A percentile compares a stretch with the other conserved stretches of the same genome.
Conservation (phyloP, 2,329 filamentous ascomycete genomes). For the Diaporthe citrichinensis region DNA sequence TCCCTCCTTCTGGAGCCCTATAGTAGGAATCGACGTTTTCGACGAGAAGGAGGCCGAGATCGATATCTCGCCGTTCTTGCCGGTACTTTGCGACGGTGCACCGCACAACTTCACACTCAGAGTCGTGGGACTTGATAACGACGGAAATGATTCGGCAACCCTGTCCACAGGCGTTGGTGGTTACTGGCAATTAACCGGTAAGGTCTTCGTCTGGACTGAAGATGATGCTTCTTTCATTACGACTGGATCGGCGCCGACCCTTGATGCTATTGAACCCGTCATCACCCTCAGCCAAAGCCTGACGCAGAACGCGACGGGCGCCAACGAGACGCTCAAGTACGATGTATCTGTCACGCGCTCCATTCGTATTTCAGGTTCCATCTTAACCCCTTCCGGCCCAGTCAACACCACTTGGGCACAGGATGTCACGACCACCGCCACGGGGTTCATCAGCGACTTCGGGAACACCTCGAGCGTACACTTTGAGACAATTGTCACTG, state of each 20-base stretch:
- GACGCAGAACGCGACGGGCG: conserved; percentile 61
- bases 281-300: conserved; percentile 66
- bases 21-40: conserved; percentile 84
- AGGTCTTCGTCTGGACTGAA: conserved; percentile 83
- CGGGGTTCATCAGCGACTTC: conserved; percentile 60
- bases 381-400: conserved; percentile 60
- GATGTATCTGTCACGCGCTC: conserved; percentile 68
- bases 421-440: conserved; percentile 64
- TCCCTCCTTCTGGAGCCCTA: conserved; percentile 81
- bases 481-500: background rate
- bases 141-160: conserved; percentile 60
- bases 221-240: conserved; percentile 63
- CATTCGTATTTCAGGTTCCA: conserved; percentile 66
- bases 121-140: conserved; percentile 75
- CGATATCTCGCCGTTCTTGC: conserved; percentile 83
- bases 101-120: conserved; percentile 77
- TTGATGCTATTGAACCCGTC: conserved; percentile 55
- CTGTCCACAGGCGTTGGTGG: conserved; percentile 71
- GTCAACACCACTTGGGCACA: conserved; percentile 69
- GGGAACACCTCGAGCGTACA: conserved; percentile 45
- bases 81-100: conserved; percentile 75
- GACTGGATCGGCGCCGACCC: conserved; percentile 57
- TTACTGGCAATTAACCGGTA: conserved; percentile 84
- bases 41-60: conserved; percentile 85
- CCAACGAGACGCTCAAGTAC: conserved; percentile 73